Evolutionary conservation across 805 yeast species (phyloP).

Genomic region (Metschnikowia arizonensis): DNA sequence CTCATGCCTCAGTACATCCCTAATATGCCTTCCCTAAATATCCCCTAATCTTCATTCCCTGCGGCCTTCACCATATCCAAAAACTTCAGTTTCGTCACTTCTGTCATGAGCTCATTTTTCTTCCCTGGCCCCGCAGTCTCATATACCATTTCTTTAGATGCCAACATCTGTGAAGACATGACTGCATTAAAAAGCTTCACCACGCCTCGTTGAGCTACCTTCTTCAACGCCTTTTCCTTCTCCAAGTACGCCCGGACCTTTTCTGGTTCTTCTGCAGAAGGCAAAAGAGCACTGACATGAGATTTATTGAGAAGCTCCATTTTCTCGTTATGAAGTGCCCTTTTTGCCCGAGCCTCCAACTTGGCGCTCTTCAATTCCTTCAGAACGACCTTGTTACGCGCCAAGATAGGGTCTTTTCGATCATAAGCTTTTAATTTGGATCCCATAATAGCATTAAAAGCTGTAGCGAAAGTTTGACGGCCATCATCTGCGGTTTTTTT

Average conservation of each 20-base stretch:
- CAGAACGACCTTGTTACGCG: constrained; percentile 67
- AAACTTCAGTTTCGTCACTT: constrained; percentile 84
- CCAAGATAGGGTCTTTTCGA: constrained; percentile 84
- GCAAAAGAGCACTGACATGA: constrained; percentile 65
- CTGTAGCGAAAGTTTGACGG: constrained; percentile 72
- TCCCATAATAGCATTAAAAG: constrained; percentile 77
- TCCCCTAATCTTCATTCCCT: no score
- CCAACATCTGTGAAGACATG: constrained; percentile 66
- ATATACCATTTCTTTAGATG: constrained; percentile 47
- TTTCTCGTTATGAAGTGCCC: constrained; percentile 67
- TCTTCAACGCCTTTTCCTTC: constrained; percentile 64
- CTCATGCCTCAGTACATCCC: no score
- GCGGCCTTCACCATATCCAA: constrained; percentile 83
- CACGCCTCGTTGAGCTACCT: constrained; percentile 85
- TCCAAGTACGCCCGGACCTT: constrained; percentile 58
- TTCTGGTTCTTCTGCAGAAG: constrained; percentile 51
- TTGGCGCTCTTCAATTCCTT: constrained; percentile 76
- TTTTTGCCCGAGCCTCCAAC: constrained; percentile 78
- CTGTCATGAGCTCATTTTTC: constrained; percentile 62
- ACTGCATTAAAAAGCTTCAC: constrained; percentile 81
- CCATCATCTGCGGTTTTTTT: constrained; percentile 62
- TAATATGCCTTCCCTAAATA: no score
- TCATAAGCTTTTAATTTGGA: constrained; percentile 87
- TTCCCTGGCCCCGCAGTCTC: constrained; percentile 44
- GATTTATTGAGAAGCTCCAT: constrained; percentile 60